Evolutionary conservation across 495 filamentous ascomycete genomes (phyloP), one percentile per base, ranked within the genome.

Genomic region (Penicillium canariense): DNA sequence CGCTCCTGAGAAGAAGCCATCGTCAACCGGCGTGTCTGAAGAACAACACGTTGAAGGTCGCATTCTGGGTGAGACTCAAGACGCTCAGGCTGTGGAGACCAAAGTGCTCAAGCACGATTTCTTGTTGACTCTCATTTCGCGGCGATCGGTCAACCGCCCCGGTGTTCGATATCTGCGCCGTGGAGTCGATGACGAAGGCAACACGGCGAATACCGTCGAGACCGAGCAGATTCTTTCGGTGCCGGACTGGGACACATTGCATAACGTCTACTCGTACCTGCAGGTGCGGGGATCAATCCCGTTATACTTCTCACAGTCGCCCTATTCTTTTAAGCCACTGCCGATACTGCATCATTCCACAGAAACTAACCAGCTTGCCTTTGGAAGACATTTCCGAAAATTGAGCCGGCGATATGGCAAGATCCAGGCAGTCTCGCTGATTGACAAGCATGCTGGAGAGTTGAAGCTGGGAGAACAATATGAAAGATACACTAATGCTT

Each of bases 151-250:
- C 44, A 87, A 91, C 53, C 81, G 93, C 14, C 89, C 93, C 7
- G 93, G 93, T 15, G 75, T 97, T 26, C 83, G 93, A 35, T 97
- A 97, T 72, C 81, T 97, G 17, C 84, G 93, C n/a, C 85, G 93
- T 31, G 93, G 93, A 17, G 81, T 96, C 6, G 91, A 97, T 65
- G 89, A 96, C 47, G 79, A 87, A 22, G 94, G 93, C 0, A 81
- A 91, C 54, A 84, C 86, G 4, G 93, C 93, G n/a, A 97, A 97
- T 61, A 82, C 74, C 5, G 93, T 97, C 26, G 93, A 97, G 72
- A 92, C 91, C 3, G 94, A 97, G 66, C 93, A 97, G 63, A 87
- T 97, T 30, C 79, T 97, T 7, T 90, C 89, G 0, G 78, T 77
- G 9, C 67, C 78, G 2, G 75, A 77, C 12, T 91, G 85, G 84